Conservation (phyloP, 495 filamentous ascomycete species). For the Thermothielavioides terrestris region DNA sequence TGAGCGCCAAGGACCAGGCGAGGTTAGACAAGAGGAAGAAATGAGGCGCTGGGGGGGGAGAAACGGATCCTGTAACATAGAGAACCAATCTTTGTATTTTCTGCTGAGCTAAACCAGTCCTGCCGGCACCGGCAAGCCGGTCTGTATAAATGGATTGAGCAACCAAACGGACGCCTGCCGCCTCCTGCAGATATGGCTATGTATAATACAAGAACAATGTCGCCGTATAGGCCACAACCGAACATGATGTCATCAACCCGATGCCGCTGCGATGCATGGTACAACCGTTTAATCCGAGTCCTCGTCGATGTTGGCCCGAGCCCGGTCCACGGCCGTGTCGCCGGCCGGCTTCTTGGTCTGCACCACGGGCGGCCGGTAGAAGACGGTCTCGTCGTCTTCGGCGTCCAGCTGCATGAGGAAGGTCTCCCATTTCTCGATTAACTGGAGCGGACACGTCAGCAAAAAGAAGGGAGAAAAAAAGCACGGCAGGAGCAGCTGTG, state of each 20-base stretch:
- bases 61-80: slow-evolving; percentile 10
- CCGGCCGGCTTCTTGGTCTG: slow-evolving; percentile 36
- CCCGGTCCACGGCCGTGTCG: slow-evolving; percentile 42
- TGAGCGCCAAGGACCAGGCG: slow-evolving; percentile 25
- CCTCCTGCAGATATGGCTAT: background rate
- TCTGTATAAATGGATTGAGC: background rate
- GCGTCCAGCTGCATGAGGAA: slow-evolving; percentile 92
- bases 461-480: background rate
- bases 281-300: slow-evolving; percentile 38
- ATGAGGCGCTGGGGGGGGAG: slow-evolving; percentile 4
- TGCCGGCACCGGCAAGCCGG: no score
- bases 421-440: slow-evolving; percentile 98
- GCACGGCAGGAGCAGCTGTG: no score
- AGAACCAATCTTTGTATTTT: slow-evolving; percentile 4
- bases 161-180: background rate
- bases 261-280: no score
- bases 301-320: slow-evolving; percentile 42
- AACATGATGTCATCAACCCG: background rate
- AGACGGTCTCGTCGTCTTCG: slow-evolving; percentile 76
- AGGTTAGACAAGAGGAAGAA: slow-evolving; percentile 27
- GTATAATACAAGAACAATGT: slow-evolving; percentile 15
- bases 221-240: background rate
- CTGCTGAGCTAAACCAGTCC: background rate
- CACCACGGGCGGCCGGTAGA: slow-evolving; percentile 55
- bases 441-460: slow-evolving; percentile 43